Conservation (phyloP, 306 rosid genomes). For the Bauhinia variegata region DNA sequence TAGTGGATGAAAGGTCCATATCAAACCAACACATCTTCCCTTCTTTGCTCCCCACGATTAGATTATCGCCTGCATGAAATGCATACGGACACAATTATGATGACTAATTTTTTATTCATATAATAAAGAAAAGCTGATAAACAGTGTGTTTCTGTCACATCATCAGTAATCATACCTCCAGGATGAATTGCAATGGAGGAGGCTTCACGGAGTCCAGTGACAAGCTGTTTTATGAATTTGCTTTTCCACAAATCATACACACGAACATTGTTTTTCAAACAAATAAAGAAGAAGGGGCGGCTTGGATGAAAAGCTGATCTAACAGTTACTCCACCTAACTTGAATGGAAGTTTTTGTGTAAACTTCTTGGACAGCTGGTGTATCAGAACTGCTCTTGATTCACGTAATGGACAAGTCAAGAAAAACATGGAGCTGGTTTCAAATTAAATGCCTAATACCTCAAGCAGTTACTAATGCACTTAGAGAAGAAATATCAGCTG, state of each 20-base stretch:
- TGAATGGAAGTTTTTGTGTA: slow-evolving; percentile 77
- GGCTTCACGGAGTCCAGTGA: slow-evolving; percentile 85
- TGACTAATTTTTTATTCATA: slow-evolving; percentile 7
- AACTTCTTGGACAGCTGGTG: slow-evolving; percentile 81
- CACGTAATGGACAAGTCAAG: slow-evolving; percentile 84
- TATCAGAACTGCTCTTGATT: slow-evolving; percentile 77
- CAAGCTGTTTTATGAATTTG: slow-evolving; percentile 70
- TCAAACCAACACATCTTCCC: slow-evolving; percentile 98
- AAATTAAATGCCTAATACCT: slow-evolving; percentile 6
- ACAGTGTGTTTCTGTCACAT: neutral
- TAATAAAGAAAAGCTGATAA: slow-evolving; percentile 19
- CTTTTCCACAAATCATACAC: slow-evolving; percentile 74
- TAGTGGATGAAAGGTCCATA: slow-evolving; percentile 85
- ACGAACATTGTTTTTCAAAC: slow-evolving; percentile 74
- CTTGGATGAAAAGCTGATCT: slow-evolving; percentile 83
- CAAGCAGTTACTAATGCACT: slow-evolving; percentile 4
- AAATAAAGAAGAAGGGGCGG: slow-evolving; percentile 71
- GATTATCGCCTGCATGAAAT: slow-evolving; percentile 77
- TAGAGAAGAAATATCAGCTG: slow-evolving; percentile 2
- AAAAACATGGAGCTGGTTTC: slow-evolving; percentile 32
- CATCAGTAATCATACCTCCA: slow-evolving; percentile 57
- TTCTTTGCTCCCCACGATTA: slow-evolving; percentile 95
- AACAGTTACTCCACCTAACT: slow-evolving; percentile 87
- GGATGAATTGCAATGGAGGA: slow-evolving; percentile 93
- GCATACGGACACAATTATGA: slow-evolving; percentile 14